A percentile compares a stretch with the other conserved stretches of the same genome.
Conservation (phyloP, 768 basidiomycete species). For the Fomitopsis serialis region DNA sequence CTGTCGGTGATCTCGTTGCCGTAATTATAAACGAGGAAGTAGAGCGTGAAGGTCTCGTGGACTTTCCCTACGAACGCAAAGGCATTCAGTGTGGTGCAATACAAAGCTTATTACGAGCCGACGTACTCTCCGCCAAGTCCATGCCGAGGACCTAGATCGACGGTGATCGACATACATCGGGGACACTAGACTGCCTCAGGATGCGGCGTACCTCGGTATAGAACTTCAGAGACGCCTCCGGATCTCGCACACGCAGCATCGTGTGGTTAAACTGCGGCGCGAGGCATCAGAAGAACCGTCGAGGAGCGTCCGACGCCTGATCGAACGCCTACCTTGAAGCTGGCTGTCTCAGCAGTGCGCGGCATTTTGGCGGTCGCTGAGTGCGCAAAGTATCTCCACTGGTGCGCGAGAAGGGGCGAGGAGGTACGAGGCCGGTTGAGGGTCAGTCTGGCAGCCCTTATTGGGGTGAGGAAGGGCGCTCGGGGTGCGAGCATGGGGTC, state of each 20-base stretch:
- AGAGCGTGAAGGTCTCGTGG: constrained; percentile 64
- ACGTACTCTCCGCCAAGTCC: constrained; percentile 24
- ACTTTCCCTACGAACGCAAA: constrained; percentile 40
- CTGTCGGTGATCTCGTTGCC: constrained; percentile 21
- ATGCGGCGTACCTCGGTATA: constrained; percentile 56
- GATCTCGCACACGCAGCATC: constrained; percentile 87
- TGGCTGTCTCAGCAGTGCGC: constrained; percentile 56
- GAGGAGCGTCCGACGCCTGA: not conserved
- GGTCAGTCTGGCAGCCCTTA: not conserved
- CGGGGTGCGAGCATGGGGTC: not conserved
- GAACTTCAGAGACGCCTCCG: constrained; percentile 74
- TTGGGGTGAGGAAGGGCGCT: not conserved
- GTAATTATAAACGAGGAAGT: constrained; percentile 79
- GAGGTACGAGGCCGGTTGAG: not conserved
- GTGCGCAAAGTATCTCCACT: not conserved
- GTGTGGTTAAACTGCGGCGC: constrained; percentile 70
- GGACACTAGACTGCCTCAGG: not conserved
- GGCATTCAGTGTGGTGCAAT: not conserved
- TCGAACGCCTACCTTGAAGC: constrained; percentile 44
- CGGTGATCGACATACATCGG: not conserved
- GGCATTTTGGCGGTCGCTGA: constrained; percentile 40
- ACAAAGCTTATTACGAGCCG: not conserved
- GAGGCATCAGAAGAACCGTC: not conserved
- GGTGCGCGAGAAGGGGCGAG: constrained; percentile 4
- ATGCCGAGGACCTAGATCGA: constrained; percentile 24